Evolutionary conservation across 148 eudicot genomes (phyloP).

Genomic region (Euryodendron excelsum): DNA sequence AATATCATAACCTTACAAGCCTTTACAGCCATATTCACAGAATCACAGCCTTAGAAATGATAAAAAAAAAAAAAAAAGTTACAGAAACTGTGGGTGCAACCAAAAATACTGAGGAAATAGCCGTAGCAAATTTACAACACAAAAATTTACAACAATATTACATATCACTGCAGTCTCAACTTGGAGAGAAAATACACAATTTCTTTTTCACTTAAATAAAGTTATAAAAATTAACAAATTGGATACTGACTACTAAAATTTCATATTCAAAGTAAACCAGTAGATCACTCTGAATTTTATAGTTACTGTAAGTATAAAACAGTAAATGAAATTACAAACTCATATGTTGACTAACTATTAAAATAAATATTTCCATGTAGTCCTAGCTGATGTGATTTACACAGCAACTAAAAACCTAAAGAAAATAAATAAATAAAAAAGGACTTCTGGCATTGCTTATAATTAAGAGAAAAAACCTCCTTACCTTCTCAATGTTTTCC

Average conservation of each 20-base stretch:
- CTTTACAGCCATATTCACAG: constrained; percentile 6
- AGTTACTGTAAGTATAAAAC: neutral
- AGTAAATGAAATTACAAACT: neutral
- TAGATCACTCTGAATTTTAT: neutral
- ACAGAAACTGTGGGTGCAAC: neutral
- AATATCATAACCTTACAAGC: neutral
- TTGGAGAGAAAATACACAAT: neutral
- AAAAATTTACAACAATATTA: neutral
- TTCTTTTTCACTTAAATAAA: neutral
- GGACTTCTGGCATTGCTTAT: neutral
- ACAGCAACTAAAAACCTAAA: neutral
- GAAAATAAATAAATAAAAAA: neutral
- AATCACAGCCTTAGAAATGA: neutral
- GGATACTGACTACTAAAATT: neutral
- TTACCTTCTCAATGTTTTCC: constrained; percentile 36
- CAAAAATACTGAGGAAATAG: neutral
- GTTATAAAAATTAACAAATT: neutral
- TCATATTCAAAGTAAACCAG: neutral
- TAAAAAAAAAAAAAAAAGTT: too few species aligned
- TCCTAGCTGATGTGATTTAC: neutral
- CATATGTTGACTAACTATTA: neutral
- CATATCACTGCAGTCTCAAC: neutral
- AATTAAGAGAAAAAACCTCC: neutral
- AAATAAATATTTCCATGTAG: neutral
- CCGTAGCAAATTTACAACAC: neutral